These are phyloP conservation scores for Dichomitus squalens DNA, from an alignment of 1,284 basidiomycete genomes.

Conservation along the genomic window DNA sequence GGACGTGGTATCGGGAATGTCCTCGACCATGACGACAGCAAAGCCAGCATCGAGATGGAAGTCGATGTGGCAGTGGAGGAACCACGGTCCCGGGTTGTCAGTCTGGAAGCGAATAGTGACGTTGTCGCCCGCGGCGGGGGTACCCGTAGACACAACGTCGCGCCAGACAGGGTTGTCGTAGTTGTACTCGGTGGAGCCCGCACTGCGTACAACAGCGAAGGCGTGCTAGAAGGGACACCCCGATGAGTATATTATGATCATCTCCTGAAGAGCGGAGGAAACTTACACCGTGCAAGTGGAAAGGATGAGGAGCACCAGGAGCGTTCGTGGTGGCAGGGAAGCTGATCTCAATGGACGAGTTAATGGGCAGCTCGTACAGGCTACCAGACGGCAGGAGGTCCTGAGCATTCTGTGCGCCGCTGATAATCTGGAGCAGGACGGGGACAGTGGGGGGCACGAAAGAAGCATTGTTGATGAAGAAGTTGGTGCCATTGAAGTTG, in stretches of 20 bases:
- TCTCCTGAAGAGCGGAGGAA: neutral
- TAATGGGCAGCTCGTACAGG: constrained; percentile 29
- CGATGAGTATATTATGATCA: neutral
- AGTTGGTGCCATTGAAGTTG: constrained; percentile 21
- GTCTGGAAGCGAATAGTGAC: constrained; percentile 33
- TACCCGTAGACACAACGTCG: constrained; percentile 36
- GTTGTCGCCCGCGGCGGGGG: constrained; percentile 28
- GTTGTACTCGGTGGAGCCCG: constrained; percentile 33
- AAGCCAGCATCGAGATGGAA: constrained; percentile 32
- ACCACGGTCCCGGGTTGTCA: constrained; percentile 31
- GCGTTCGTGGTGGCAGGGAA: constrained; percentile 32
- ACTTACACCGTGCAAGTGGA: constrained; percentile 43
- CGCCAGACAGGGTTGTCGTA: constrained; percentile 36
- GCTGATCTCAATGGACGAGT: constrained; percentile 38
- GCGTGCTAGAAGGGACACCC: constrained; percentile 22
- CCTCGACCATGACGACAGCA: constrained; percentile 32
- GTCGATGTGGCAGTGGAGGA: constrained; percentile 31
- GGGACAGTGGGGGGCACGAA: constrained; percentile 34
- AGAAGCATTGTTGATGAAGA: constrained; percentile 30
- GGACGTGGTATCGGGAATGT: constrained; percentile 15
- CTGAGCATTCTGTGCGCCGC: constrained; percentile 31
- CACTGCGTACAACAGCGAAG: constrained; percentile 35
- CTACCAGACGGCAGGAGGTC: constrained; percentile 35
- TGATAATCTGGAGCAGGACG: constrained; percentile 28
- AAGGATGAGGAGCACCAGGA: constrained; percentile 37